Conservation (phyloP, 352 stramenopile genomes). For the Globisporangium echinulatum region DNA sequence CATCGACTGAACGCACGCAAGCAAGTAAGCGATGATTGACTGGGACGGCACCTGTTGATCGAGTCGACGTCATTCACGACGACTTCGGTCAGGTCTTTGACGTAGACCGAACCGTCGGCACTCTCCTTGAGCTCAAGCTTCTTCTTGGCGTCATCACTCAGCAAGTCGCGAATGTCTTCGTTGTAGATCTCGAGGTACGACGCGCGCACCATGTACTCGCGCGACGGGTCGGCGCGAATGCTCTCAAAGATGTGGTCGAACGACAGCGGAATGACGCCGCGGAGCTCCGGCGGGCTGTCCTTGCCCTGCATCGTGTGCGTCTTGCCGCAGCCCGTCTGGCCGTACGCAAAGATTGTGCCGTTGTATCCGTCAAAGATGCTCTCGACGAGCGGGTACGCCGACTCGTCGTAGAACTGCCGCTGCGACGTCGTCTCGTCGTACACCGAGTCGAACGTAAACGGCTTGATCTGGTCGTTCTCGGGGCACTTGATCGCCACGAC, state of each 20-base stretch:
- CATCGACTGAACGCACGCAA: not conserved
- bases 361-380: slow-evolving; percentile 91
- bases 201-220: slow-evolving; percentile 79
- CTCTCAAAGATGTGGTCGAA: slow-evolving; percentile 88
- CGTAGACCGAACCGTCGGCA: slow-evolving; percentile 73
- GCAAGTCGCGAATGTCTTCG: slow-evolving; percentile 90
- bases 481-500: slow-evolving; percentile 74
- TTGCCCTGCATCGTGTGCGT: slow-evolving; percentile 85
- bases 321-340: slow-evolving; percentile 81
- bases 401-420: slow-evolving; percentile 84
- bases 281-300: slow-evolving; percentile 62
- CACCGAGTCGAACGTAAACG: slow-evolving; percentile 89
- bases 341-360: slow-evolving; percentile 90
- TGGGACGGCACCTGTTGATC: slow-evolving; percentile 43
- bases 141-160: slow-evolving; percentile 75
- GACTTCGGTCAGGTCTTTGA: slow-evolving; percentile 86
- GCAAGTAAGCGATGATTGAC: not conserved
- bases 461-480: slow-evolving; percentile 72
- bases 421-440: slow-evolving; percentile 85
- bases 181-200: slow-evolving; percentile 96
- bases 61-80: slow-evolving; percentile 69
- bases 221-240: slow-evolving; percentile 55
- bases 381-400: slow-evolving; percentile 82
- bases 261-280: slow-evolving; percentile 75
- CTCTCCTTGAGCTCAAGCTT: slow-evolving; percentile 84